Evolutionary conservation across 2,329 filamentous ascomycete species (phyloP), one percentile per base, ranked within the genome.

Genomic region (Fusarium tricinctum): DNA sequence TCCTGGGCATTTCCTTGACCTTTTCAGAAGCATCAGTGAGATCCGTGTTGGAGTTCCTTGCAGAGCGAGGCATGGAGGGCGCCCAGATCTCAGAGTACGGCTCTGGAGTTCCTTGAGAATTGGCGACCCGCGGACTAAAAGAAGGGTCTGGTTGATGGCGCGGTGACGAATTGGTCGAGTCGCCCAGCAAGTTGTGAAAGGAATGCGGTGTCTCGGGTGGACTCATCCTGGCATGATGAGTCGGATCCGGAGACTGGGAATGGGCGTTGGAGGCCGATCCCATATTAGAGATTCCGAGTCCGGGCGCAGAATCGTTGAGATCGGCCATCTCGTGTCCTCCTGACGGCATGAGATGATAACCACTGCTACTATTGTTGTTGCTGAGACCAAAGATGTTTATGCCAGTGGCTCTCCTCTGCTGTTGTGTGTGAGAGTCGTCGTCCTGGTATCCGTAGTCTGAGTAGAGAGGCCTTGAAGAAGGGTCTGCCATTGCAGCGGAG

Each of bases 121-220:
- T 28, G 20, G 46, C 20, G 8, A 42, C 35, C 4, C 51, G 59
- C 8, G 70, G 68, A 38, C 60, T 73, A n/a, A 64, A 52, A 47
- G 59, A 64, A 26, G 44, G 43, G 4, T 50, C 51, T 5, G 61
- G 44, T 2, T 50, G 52, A 44, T 69, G 50, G 17, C 53, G 51
- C 8, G 40, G 33, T 9, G 33, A n/a, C 14, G 33, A 8, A 35
- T 35, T 35, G 33, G 33, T 35, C 8, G 55, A 63, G 20, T 40
- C 38, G n/a, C 68, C 51, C 19, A 72, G 56, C 20, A 69, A 54
- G 20, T 67, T 70, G 15, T 69, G 64, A 26, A 62, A 67, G 19
- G 72, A 71, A 39, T 58, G 63, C 26, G 72, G 64, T 50, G 72
- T 74, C 26, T 69, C 67, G 14, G 70, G 70, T 15, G 72, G 64